These are phyloP conservation scores for Aphanomyces cochlioides DNA, from an alignment of 352 stramenopile genomes.

Conservation along the genomic window DNA sequence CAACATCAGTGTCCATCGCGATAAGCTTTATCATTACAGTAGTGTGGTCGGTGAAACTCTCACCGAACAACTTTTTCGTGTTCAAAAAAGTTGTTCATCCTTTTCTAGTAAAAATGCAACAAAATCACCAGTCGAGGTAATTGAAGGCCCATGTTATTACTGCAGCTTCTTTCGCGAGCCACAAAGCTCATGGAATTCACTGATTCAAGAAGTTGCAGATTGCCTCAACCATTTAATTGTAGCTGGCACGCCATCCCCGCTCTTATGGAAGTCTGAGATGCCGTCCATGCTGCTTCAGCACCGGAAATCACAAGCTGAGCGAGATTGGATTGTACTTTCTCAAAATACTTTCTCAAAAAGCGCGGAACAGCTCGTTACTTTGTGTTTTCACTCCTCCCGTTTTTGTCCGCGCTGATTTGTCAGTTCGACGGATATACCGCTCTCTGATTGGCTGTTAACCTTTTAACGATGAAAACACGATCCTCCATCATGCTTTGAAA, in stretches of 20 bases:
- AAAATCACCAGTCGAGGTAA: background rate
- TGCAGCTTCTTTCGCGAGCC: background rate
- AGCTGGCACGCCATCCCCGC: background rate
- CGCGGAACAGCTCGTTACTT: background rate
- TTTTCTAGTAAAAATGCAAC: background rate
- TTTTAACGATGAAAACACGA: too few relatives aligned
- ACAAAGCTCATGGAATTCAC: background rate
- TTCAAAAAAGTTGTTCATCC: background rate
- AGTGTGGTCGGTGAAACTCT: too few relatives aligned
- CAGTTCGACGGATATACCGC: too few relatives aligned
- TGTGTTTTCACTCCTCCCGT: too few relatives aligned
- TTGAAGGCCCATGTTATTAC: background rate
- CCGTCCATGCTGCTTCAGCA: background rate
- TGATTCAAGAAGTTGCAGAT: background rate
- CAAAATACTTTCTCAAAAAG: background rate
- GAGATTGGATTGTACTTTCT: background rate
- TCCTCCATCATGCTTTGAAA: too few relatives aligned
- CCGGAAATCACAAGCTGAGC: slow-evolving; percentile 6
- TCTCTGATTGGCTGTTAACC: too few relatives aligned
- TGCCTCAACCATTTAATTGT: background rate
- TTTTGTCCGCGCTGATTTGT: too few relatives aligned
- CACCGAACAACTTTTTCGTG: too few relatives aligned
- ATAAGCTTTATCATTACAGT: too few relatives aligned
- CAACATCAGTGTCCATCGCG: too few relatives aligned
- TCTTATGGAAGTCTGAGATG: background rate